These are phyloP conservation scores for Trichophyton rubrum DNA, from an alignment of 2,329 filamentous ascomycete genomes.

Conservation along the genomic window DNA sequence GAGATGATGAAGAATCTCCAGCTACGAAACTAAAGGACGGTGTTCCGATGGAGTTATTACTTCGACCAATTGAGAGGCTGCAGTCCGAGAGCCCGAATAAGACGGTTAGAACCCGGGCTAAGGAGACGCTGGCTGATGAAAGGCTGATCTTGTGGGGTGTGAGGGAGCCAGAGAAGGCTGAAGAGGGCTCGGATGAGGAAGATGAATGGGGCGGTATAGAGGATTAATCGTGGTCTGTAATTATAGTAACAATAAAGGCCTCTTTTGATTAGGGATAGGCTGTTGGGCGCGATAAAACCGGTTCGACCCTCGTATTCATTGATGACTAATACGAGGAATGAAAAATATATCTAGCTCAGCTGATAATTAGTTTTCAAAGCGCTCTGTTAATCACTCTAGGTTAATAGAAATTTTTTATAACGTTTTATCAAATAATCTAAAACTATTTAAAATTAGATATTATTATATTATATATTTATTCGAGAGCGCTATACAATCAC, in stretches of 20 bases:
- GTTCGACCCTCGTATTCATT: too few species aligned
- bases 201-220: slow-evolving; percentile 59
- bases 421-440: too few species aligned
- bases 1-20: slow-evolving; percentile 21
- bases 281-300: too few species aligned
- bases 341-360: too few species aligned
- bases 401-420: too few species aligned
- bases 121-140: slow-evolving; percentile 60
- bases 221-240: not conserved
- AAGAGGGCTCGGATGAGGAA: slow-evolving; percentile 33
- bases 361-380: too few species aligned
- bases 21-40: slow-evolving; percentile 24
- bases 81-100: slow-evolving; percentile 50
- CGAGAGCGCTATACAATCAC: too few species aligned
- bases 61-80: slow-evolving; percentile 35
- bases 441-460: too few species aligned
- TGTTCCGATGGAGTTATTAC: slow-evolving; percentile 29
- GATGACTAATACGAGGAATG: too few species aligned
- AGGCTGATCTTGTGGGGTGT: slow-evolving; percentile 52
- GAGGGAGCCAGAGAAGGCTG: slow-evolving; percentile 29
- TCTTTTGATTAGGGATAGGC: too few species aligned
- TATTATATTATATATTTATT: too few species aligned
- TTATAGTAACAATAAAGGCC: not conserved
- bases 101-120: slow-evolving; percentile 55
- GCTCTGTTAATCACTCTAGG: too few species aligned